phyloP scores from a whole-genome alignment of 768 basidiomycete genomes.

The Amyloporia xantha region DNA sequence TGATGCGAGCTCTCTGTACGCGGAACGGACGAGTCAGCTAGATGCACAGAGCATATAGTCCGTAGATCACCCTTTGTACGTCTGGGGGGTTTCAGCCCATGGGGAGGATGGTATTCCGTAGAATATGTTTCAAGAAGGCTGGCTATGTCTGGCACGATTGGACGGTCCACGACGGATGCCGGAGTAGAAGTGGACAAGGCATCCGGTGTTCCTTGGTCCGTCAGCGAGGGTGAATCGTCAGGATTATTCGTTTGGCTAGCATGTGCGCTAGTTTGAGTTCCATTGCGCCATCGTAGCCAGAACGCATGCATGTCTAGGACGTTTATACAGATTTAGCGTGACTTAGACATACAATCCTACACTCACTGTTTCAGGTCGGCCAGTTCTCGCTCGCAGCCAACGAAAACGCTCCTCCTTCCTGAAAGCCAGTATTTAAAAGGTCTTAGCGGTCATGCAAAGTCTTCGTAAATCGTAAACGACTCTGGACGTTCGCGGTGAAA shows the following conservation, averaged over 20 bases:
- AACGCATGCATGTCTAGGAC: neutral
- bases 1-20: neutral
- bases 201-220: neutral
- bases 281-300: neutral
- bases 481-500: too few relatives aligned
- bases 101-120: slow-evolving; percentile 1
- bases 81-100: slow-evolving; percentile 14
- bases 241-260: neutral
- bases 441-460: too few relatives aligned
- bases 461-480: too few relatives aligned
- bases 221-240: neutral
- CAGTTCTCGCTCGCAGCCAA: too few relatives aligned
- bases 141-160: slow-evolving; percentile 19
- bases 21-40: neutral
- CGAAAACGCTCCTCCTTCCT: too few relatives aligned
- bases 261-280: neutral
- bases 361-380: too few relatives aligned
- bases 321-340: too few relatives aligned
- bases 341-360: too few relatives aligned
- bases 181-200: neutral
- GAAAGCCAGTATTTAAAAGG: too few relatives aligned
- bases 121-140: slow-evolving; percentile 15
- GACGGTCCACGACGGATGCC: slow-evolving; percentile 13
- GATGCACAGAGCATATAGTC: too few relatives aligned
- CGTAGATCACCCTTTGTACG: neutral